These are phyloP conservation scores for Pseudonitzschia pungens DNA, from an alignment of 108 stramenopile species.

Conservation along the genomic window DNA sequence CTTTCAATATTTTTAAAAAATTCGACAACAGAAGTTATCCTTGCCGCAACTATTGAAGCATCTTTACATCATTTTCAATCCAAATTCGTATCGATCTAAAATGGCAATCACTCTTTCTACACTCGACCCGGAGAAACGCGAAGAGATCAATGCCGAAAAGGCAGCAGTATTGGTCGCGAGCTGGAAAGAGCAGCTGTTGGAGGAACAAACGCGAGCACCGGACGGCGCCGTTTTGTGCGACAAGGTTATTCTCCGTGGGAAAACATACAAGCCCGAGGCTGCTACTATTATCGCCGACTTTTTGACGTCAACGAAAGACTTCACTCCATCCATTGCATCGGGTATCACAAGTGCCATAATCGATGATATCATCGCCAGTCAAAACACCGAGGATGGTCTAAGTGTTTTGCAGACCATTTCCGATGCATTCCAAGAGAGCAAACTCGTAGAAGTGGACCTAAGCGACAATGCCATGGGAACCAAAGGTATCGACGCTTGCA, in stretches of 20 bases:
- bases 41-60: too few relatives aligned
- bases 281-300: constrained; percentile 5
- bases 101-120: constrained; percentile 1
- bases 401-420: constrained; percentile 21
- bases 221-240: neutral
- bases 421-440: constrained; percentile 17
- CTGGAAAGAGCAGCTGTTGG: constrained; percentile 3
- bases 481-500: constrained; percentile 17
- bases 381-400: constrained; percentile 25
- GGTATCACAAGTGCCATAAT: constrained; percentile 16
- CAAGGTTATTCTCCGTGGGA: constrained; percentile 3
- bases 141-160: constrained; percentile 5
- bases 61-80: too few relatives aligned
- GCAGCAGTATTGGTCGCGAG: neutral
- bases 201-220: neutral
- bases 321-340: constrained; percentile 2
- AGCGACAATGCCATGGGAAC: constrained; percentile 45
- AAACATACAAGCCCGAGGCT: neutral
- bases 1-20: too few relatives aligned
- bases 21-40: too few relatives aligned
- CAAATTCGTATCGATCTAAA: neutral
- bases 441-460: constrained; percentile 25
- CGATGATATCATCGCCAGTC: constrained; percentile 37
- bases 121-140: neutral
- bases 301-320: constrained; percentile 1